A percentile compares a stretch with the other conserved stretches of the same genome.
Evolutionary conservation across 345 rosid genomes (phyloP).

Genomic region (Murraya paniculata): DNA sequence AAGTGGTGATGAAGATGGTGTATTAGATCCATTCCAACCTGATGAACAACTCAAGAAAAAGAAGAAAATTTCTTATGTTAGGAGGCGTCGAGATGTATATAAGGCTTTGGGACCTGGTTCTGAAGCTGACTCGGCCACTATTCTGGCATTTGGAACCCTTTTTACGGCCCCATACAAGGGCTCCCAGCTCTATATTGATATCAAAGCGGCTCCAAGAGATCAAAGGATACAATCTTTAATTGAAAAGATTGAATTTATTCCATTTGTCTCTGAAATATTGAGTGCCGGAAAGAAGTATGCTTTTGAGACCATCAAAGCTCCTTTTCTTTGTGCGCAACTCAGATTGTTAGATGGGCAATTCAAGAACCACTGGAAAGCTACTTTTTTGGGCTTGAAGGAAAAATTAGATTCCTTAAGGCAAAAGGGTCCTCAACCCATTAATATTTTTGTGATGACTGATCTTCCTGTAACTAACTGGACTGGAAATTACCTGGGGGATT

Average conservation of each 20-base stretch:
- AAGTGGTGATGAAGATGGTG: constrained; percentile 50
- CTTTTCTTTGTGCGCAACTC: constrained; percentile 87
- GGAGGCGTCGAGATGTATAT: constrained; percentile 62
- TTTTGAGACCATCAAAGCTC: constrained; percentile 47
- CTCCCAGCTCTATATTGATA: constrained; percentile 65
- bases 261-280: constrained; percentile 74
- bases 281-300: constrained; percentile 60
- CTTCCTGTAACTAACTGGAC: constrained; percentile 87
- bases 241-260: constrained; percentile 58
- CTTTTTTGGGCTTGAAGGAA: constrained; percentile 59
- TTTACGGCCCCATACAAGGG: constrained; percentile 84
- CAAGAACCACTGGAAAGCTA: constrained; percentile 78
- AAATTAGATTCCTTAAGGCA: constrained; percentile 57
- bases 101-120: constrained; percentile 74
- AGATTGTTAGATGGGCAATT: constrained; percentile 94
- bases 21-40: constrained; percentile 71
- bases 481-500: constrained; percentile 67
- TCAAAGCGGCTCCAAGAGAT: constrained; percentile 39
- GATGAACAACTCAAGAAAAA: constrained; percentile 78
- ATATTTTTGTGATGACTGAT: constrained; percentile 88
- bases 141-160: constrained; percentile 86
- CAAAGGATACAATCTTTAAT: constrained; percentile 52
- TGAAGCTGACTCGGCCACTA: constrained; percentile 53
- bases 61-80: constrained; percentile 58
- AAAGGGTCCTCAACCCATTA: constrained; percentile 34